These are phyloP conservation scores for barley (Hordeum vulgare) DNA, from an alignment of 176 grass and related monocot species.

Conservation along the genomic window DNA sequence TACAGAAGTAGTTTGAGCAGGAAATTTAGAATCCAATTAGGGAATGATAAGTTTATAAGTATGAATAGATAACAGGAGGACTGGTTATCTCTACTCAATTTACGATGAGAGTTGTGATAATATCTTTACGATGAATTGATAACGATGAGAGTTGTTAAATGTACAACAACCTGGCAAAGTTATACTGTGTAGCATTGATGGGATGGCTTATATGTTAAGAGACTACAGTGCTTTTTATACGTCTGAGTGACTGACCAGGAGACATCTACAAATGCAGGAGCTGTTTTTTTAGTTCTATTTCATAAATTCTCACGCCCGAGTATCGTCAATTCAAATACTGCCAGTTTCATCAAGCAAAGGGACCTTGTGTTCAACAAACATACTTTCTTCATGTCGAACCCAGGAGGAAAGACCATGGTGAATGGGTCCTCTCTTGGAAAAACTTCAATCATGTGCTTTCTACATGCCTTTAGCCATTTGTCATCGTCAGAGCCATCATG, in stretches of 20 bases:
- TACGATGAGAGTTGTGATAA: neutral
- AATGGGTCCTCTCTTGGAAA: conserved; percentile 89
- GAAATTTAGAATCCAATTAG: neutral
- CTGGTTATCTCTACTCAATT: neutral
- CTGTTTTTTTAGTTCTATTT: neutral
- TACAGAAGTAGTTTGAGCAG: neutral
- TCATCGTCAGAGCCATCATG: conserved; percentile 75
- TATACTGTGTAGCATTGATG: neutral
- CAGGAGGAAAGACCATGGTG: conserved; percentile 70
- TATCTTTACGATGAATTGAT: too few relatives aligned
- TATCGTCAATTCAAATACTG: neutral
- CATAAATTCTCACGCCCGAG: neutral
- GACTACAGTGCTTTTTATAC: neutral
- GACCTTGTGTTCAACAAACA: conserved; percentile 17
- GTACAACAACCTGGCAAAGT: neutral
- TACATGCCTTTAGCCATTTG: conserved; percentile 86
- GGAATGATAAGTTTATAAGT: neutral
- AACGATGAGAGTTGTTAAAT: neutral
- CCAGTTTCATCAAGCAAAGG: neutral
- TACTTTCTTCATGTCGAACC: conserved; percentile 73
- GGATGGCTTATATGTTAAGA: neutral
- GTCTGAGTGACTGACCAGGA: neutral
- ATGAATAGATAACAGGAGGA: neutral
- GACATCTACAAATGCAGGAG: too few relatives aligned
- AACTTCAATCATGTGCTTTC: conserved; percentile 62